phyloP scores from a whole-genome alignment of 75 land plant species.

The Ceratopteris richardii region DNA sequence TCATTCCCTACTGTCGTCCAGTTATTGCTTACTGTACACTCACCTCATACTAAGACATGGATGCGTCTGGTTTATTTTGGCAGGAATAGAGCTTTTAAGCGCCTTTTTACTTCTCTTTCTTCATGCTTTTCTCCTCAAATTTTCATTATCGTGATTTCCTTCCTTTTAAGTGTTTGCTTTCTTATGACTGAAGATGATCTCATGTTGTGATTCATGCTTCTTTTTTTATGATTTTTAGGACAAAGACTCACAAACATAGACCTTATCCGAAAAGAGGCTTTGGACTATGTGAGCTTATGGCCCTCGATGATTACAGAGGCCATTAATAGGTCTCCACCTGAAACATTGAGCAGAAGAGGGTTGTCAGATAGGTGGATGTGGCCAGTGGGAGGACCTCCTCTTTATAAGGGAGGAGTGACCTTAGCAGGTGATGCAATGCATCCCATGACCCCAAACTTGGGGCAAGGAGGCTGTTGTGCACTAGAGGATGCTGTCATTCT shows the following conservation, averaged over 20 bases:
- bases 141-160: too few species aligned
- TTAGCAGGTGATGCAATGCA: slow-evolving; percentile 83
- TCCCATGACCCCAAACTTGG: slow-evolving; percentile 80
- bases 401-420: slow-evolving; percentile 30
- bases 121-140: too few species aligned
- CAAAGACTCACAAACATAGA: slow-evolving; percentile 11
- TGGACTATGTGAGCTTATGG: slow-evolving; percentile 15
- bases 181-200: too few species aligned
- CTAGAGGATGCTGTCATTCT: slow-evolving; percentile 60
- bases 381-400: not conserved
- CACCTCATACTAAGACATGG: too few species aligned
- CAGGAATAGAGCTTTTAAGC: too few species aligned
- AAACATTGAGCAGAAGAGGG: slow-evolving; percentile 17
- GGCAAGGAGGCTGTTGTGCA: slow-evolving; percentile 69
- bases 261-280: slow-evolving; percentile 12
- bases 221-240: too few species aligned
- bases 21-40: too few species aligned
- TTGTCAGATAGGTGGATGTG: slow-evolving; percentile 25
- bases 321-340: slow-evolving; percentile 24
- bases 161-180: too few species aligned
- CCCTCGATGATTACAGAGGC: slow-evolving; percentile 13
- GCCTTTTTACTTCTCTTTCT: too few species aligned
- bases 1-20: too few species aligned
- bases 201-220: too few species aligned
- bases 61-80: too few species aligned